Base-by-base conservation (phyloP, 352 stramenopile genomes). In the Pythium dissimile region DNA sequence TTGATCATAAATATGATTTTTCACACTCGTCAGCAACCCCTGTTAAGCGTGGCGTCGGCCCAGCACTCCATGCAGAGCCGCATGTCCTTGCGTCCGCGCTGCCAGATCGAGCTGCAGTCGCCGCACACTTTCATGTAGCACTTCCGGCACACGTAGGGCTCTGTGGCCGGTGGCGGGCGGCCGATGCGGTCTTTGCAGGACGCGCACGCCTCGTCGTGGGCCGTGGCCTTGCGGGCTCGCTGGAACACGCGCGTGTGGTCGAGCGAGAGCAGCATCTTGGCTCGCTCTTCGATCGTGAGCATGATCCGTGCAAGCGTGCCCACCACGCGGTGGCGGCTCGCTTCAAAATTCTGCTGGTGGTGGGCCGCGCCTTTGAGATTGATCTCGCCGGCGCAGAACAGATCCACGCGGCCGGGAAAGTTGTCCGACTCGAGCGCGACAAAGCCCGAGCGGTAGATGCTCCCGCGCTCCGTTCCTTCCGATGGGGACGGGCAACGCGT, bases 51-150 rank as follows among this genome's bases (percentile, higher is more conserved):
- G 16, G 58, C 58, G 28, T 59, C 48, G 24, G 58, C 49, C 58
- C 58, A 65, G 58, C 58, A 65, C 42, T 65, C 58, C 38, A 65
- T 56, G 43, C 58, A 65, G 4, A 65, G 58, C 24, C 58, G 58
- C 42, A 65, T 59, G 2, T 54, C 41, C 43, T 59, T 65, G 31
- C 41, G 38, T 15, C 58, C 58, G 6, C 39, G 49, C 32, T 51
- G 50, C 58, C 58, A 65, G 31, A 65, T 54, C 26, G 42, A 45
- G 16, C 58, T 65, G 37, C 58, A 65, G 21, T 57, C 49, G 15
- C 50, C 50, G 37, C 58, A 65, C 24, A 65, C 49, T 21, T 39
- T 24, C 13, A 59, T 23, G 34, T 45, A 59, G 34, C 58, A 65
- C 58, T 65, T 65, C 42, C 58, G 58, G 43, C 58, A 66, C 26